These are phyloP conservation scores for Phytopythium delawarense DNA, from an alignment of 352 stramenopile species.

Conservation along the genomic window DNA sequence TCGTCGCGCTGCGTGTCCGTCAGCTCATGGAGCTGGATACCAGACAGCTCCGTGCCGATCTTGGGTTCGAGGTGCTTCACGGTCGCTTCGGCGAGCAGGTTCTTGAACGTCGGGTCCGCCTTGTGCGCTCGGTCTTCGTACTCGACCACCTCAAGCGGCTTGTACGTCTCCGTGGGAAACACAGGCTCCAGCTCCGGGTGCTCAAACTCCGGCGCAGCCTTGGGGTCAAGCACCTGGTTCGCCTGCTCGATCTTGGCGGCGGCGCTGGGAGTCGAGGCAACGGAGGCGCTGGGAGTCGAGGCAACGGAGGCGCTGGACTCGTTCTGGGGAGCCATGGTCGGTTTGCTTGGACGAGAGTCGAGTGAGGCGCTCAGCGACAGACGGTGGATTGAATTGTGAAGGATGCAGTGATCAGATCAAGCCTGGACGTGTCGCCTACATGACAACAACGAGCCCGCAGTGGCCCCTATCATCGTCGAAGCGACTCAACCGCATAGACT, in stretches of 20 bases:
- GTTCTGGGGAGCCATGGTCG: neutral
- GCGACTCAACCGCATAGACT: neutral
- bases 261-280: too few relatives aligned
- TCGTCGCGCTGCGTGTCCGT: slow-evolving; percentile 16
- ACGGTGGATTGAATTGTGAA: neutral
- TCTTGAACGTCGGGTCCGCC: slow-evolving; percentile 7
- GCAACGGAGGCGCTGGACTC: neutral
- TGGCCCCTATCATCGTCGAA: neutral
- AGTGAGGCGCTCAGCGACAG: neutral
- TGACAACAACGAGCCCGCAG: neutral
- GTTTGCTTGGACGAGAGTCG: neutral
- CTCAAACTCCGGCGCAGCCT: slow-evolving; percentile 6
- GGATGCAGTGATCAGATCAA: neutral
- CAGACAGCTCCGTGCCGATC: slow-evolving; percentile 21
- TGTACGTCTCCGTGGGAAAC: slow-evolving; percentile 22
- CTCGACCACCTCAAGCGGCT: neutral
- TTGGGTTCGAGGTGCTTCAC: slow-evolving; percentile 15
- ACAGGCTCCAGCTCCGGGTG: slow-evolving; percentile 23
- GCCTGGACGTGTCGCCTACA: too few relatives aligned
- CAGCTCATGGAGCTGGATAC: slow-evolving; percentile 26
- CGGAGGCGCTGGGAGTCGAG: too few relatives aligned
- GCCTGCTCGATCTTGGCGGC: slow-evolving; percentile 9
- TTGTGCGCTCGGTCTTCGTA: slow-evolving; percentile 4
- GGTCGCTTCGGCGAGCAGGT: slow-evolving; percentile 13
- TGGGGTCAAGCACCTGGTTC: slow-evolving; percentile 3